Base-by-base conservation (phyloP, 176 grass and related monocot genomes). In the Lolium multiflorum region DNA sequence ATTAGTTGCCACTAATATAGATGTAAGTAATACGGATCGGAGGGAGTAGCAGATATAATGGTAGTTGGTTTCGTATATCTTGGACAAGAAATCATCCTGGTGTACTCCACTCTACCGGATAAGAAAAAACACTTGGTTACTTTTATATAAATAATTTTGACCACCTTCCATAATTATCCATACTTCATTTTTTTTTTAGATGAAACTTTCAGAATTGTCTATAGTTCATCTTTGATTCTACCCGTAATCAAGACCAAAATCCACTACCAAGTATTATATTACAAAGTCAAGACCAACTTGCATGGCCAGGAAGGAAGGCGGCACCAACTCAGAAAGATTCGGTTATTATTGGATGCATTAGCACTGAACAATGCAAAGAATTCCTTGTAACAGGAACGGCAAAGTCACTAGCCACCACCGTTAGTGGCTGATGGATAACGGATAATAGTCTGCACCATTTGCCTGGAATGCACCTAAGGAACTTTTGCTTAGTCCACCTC, bases 381-480 rank as follows among this genome's bases (percentile, higher is more conserved):
- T 49, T 44, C 56, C 4, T 76, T 69, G 85, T 68, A 91, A 81
- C 44, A 84, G 59, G 50, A 81, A 49, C 37, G 60, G 41, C 57
- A 6, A 76, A 70, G 9, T n/a, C 60, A 22, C 61, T 81, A 84
- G 81, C 81, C 81, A 88, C 89, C 61, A 81, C 77, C 21, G 18
- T 84, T 88, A 81, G 85, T 88, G 85, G 85, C 52, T 49, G 77
- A 37, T 22, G 43, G 77, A 77, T 69, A 74, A 62, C 18, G 43
- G 85, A 81, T 76, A 80, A 71, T 35, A 86, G 39, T 35, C 61
- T 71, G 69, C 12, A 69, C 54, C 55, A 70, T 67, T 26, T 76
- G 59, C 78, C 58, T 84, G 50, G 47, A 84, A 74, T 68, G 85
- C 81, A 81, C 81, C 77, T 84, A 72, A 71, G 80, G 78, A 87